Evolutionary conservation across 176 grass and related monocot species (phyloP), one percentile per base, ranked within the genome.

Genomic region (Musa itinerans): DNA sequence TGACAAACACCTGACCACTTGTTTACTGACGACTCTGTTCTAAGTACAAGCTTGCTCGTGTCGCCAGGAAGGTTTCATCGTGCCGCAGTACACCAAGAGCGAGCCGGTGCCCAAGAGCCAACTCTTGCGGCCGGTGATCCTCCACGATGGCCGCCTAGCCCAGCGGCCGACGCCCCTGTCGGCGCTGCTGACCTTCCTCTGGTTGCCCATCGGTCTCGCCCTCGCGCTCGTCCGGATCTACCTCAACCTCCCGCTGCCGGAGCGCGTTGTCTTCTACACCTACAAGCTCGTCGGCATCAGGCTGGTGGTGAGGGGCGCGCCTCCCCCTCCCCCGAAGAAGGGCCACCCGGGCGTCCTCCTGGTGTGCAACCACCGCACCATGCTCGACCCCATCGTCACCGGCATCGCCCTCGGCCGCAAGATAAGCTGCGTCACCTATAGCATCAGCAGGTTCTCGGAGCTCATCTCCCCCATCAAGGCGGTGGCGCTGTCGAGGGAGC

Each of bases 381-480:
- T 98, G 79, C 88, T 98, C 13, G 94, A 98, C 61, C 94, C 94
- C 2, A 48, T 98, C 8, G 86, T 93, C 71, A 79, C 89, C 13
- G 86, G 90, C 73, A 88, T 91, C 63, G 88, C 90, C 14, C 88
- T 98, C 49, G 83, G 90, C 74, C 94, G 94, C 81, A 98, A 93
- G 86, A 83, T 98, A 8, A 93, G 90, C 77, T 93, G 90, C 80
- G 94, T 98, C 53, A 98, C 94, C 16, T 98, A 98, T 84, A 93
- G 90, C 90, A 98, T 98, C 80, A 91, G 88, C 86, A 91, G 85
- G 80, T 93, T 98, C 80, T 93, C 94, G 15, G 90, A 98, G 85
- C 84, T 98, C 78, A 93, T 98, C 84, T 93, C 94, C 29, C 94
- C 94, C 7, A 98, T 98, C 80, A 93, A 89, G 69, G 82, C 94